A percentile compares a stretch with the other conserved stretches of the same genome.
Conservation (phyloP, 2,329 filamentous ascomycete genomes). For the Penicillium occitanis region DNA sequence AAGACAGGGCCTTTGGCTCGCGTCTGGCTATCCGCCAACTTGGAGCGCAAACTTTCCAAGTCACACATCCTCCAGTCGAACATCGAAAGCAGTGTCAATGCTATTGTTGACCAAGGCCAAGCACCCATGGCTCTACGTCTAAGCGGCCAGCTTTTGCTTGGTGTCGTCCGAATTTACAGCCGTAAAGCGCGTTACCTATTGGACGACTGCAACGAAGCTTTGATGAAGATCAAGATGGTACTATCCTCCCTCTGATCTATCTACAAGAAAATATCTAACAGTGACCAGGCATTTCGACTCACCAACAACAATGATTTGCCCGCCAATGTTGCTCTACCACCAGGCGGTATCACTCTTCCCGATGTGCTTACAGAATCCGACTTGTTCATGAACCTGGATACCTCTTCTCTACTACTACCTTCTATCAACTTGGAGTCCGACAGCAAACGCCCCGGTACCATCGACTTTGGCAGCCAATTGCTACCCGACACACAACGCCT, state of each 20-base stretch:
- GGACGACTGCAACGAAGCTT: slow-evolving; percentile 94
- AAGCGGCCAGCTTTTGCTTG: slow-evolving; percentile 88
- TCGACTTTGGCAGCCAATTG: slow-evolving; percentile 73
- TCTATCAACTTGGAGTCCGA: slow-evolving; percentile 53
- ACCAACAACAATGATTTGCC: slow-evolving; percentile 94
- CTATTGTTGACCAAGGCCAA: slow-evolving; percentile 89
- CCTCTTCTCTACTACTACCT: slow-evolving; percentile 77
- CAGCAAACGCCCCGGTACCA: slow-evolving; percentile 36
- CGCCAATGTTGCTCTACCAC: slow-evolving; percentile 73
- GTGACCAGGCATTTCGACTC: slow-evolving; percentile 80
- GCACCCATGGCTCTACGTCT: slow-evolving; percentile 92
- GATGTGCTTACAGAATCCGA: slow-evolving; percentile 94
- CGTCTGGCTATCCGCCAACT: slow-evolving; percentile 96
- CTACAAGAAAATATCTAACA: slow-evolving; percentile 28
- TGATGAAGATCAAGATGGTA: slow-evolving; percentile 99
- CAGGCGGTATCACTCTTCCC: slow-evolving; percentile 82
- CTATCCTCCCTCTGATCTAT: slow-evolving; percentile 25
- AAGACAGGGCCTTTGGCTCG: slow-evolving; percentile 96
- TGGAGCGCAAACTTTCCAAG: slow-evolving; percentile 98
- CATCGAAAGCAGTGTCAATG: slow-evolving; percentile 89
- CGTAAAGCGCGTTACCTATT: slow-evolving; percentile 93
- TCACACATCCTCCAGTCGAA: slow-evolving; percentile 93
- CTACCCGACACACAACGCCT: slow-evolving; percentile 61
- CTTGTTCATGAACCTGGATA: slow-evolving; percentile 78
- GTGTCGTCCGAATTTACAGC: slow-evolving; percentile 96